A percentile compares a stretch with the other conserved stretches of the same genome.
Conservation (phyloP, 352 stramenopile species). For the Phytophthora hibernalis region DNA sequence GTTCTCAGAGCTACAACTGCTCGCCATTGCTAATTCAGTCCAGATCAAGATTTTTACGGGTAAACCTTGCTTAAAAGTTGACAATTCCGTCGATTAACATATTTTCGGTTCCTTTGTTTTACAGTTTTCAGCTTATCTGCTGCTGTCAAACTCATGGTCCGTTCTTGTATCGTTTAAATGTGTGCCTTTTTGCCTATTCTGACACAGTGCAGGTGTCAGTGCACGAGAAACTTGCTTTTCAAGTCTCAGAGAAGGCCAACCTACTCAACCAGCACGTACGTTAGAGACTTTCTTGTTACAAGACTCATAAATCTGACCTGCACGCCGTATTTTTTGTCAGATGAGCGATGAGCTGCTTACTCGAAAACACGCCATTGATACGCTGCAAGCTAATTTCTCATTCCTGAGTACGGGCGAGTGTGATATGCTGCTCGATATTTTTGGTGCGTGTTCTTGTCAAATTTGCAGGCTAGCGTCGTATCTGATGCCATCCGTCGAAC, state of each 20-base stretch:
- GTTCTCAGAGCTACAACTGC: conserved; percentile 54
- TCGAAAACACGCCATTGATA: conserved; percentile 51
- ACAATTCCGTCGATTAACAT: conserved; percentile 4
- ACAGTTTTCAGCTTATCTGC: conserved; percentile 44
- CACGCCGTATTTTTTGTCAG: conserved; percentile 26
- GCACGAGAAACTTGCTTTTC: conserved; percentile 60
- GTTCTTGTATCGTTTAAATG: neutral
- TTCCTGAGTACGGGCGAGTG: conserved; percentile 70
- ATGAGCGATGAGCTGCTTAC: conserved; percentile 58
- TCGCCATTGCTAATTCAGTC: conserved; percentile 47
- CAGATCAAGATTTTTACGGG: conserved; percentile 59
- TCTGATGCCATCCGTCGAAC: conserved; percentile 11
- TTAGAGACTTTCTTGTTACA: neutral
- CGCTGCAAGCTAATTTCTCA: conserved; percentile 59
- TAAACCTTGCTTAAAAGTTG: conserved; percentile 12
- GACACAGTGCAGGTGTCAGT: conserved; percentile 47
- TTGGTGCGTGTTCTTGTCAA: conserved; percentile 44
- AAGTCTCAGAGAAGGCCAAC: conserved; percentile 54
- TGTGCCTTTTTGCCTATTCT: conserved; percentile 1
- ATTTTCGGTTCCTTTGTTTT: conserved; percentile 2
- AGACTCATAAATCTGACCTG: neutral
- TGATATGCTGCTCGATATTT: conserved; percentile 83
- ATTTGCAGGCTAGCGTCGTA: neutral
- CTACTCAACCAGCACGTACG: conserved; percentile 52
- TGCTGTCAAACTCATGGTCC: conserved; percentile 62